phyloP scores from a whole-genome alignment of 345 rosid species.

The Eucalyptus paniculata region DNA sequence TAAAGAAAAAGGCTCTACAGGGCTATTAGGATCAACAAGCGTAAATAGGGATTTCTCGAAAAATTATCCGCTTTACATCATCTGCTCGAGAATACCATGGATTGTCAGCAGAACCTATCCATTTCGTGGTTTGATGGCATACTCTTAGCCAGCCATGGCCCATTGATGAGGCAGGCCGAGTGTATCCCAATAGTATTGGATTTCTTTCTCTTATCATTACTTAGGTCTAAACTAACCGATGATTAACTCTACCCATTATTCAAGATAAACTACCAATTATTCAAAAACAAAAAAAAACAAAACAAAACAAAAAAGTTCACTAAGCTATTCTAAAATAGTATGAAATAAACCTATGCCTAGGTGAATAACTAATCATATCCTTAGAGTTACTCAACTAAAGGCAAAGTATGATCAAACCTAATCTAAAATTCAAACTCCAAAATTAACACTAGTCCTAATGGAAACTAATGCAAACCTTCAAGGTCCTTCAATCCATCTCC shows the following conservation, averaged over 20 bases:
- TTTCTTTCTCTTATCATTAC: neutral
- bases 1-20: neutral
- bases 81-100: neutral
- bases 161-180: too few relatives aligned
- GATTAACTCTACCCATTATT: too few relatives aligned
- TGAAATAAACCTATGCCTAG: neutral
- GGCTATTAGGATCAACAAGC: neutral
- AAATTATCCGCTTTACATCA: neutral
- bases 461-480: too few relatives aligned
- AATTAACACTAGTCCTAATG: too few relatives aligned
- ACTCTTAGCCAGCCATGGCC: too few relatives aligned
- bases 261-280: neutral
- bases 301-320: neutral
- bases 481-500: too few relatives aligned
- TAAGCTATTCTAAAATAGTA: neutral
- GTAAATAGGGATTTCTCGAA: neutral
- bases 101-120: neutral
- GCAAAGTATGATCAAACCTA: too few relatives aligned
- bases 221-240: too few relatives aligned
- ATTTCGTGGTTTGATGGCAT: too few relatives aligned
- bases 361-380: neutral
- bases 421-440: too few relatives aligned
- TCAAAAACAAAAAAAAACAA: too few relatives aligned
- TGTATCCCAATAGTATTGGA: neutral
- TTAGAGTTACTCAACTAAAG: too few relatives aligned